Conservation (phyloP, 441 rosid genomes). For the Breynia disticha region DNA sequence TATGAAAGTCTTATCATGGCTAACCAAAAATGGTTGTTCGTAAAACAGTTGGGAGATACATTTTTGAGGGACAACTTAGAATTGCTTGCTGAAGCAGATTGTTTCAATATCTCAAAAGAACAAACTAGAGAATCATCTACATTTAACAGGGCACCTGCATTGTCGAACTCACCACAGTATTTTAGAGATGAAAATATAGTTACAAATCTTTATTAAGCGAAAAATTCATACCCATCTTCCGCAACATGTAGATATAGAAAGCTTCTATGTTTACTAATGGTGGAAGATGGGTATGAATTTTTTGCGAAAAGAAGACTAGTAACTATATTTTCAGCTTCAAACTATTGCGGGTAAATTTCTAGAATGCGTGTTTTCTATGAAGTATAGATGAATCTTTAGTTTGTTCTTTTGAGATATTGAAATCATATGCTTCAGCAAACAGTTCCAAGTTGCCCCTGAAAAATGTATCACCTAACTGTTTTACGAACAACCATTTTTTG, state of each 20-base stretch:
- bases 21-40: background rate
- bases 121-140: conserved; percentile 74
- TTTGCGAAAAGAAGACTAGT: conserved; percentile 80
- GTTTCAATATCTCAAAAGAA: conserved; percentile 89
- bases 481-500: background rate
- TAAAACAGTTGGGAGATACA: conserved; percentile 26
- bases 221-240: conserved; percentile 95
- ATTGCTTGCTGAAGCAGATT: conserved; percentile 39
- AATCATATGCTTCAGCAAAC: conserved; percentile 47
- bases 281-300: conserved; percentile 95
- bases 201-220: conserved; percentile 73
- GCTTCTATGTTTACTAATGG: conserved; percentile 36
- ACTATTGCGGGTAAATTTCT: conserved; percentile 97
- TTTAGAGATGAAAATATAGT: conserved; percentile 95
- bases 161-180: conserved; percentile 97
- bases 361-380: conserved; percentile 81
- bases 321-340: conserved; percentile 91
- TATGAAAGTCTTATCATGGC: background rate
- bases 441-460: conserved; percentile 42
- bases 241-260: conserved; percentile 56
- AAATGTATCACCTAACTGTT: conserved; percentile 39
- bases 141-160: conserved; percentile 81
- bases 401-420: conserved; percentile 89
- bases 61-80: conserved; percentile 51
- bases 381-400: conserved; percentile 71